Conservation (phyloP, 257 asterid genomes). For the Fraxinus americana region DNA sequence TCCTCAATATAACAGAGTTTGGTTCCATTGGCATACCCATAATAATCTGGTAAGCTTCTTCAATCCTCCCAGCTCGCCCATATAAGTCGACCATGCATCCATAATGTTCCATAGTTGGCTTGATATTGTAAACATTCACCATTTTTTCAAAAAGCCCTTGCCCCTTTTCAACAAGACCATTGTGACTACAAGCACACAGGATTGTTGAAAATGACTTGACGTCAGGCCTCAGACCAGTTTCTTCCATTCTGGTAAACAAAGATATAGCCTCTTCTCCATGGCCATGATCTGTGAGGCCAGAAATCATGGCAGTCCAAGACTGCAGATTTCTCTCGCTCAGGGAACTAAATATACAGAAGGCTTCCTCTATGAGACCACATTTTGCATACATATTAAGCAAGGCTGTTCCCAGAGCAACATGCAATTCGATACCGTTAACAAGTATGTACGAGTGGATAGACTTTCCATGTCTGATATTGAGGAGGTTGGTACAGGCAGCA, state of each 20-base stretch:
- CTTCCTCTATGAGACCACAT: slow-evolving; percentile 56
- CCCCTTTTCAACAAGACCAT: slow-evolving; percentile 57
- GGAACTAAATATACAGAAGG: slow-evolving; percentile 49
- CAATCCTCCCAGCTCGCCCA: slow-evolving; percentile 66
- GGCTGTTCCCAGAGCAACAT: slow-evolving; percentile 64
- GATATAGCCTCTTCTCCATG: slow-evolving; percentile 57
- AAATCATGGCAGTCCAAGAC: slow-evolving; percentile 75
- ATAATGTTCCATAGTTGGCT: slow-evolving; percentile 75
- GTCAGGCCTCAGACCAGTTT: slow-evolving; percentile 56
- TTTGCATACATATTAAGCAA: slow-evolving; percentile 68
- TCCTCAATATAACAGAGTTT: slow-evolving; percentile 60
- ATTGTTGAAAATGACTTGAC: slow-evolving; percentile 56
- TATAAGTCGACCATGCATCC: slow-evolving; percentile 81
- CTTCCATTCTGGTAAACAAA: slow-evolving; percentile 61
- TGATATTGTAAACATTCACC: slow-evolving; percentile 47
- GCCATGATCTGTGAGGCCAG: slow-evolving; percentile 64
- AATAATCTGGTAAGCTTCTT: slow-evolving; percentile 65
- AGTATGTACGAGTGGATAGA: slow-evolving; percentile 60
- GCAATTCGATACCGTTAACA: slow-evolving; percentile 41
- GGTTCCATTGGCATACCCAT: slow-evolving; percentile 64
- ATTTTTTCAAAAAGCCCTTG: slow-evolving; percentile 52
- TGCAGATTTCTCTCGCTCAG: slow-evolving; percentile 45
- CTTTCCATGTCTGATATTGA: slow-evolving; percentile 52
- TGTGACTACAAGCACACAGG: slow-evolving; percentile 74
- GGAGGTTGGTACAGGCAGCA: slow-evolving; percentile 66